A percentile compares a stretch with the other conserved stretches of the same genome.
Evolutionary conservation across 129 eudicot genomes (phyloP).

Genomic region (Daucus carota): DNA sequence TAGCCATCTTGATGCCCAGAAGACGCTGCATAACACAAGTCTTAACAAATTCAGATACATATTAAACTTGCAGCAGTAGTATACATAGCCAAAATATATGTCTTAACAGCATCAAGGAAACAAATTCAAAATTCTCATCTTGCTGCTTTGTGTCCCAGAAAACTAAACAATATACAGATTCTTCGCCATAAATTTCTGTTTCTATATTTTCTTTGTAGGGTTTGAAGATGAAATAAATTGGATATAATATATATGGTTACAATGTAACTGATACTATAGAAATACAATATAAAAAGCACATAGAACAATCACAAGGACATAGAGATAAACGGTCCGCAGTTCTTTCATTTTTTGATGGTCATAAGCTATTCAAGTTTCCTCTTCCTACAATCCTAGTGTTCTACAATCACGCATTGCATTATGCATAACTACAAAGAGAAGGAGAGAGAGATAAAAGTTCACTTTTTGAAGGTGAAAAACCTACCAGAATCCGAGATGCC

Average conservation of each 20-base stretch:
- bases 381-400: background rate
- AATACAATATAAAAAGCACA: background rate
- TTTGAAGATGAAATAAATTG: background rate
- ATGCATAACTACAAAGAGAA: background rate
- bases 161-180: background rate
- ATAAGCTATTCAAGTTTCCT: background rate
- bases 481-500: constrained; percentile 81
- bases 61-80: background rate
- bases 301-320: too few relatives aligned
- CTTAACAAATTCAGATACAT: background rate
- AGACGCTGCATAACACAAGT: constrained; percentile 47
- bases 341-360: background rate
- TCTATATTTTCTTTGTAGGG: background rate
- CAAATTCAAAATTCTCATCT: background rate
- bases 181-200: background rate
- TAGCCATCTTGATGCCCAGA: constrained; percentile 71
- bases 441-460: background rate
- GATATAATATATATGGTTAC: background rate
- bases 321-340: background rate
- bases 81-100: background rate
- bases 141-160: background rate
- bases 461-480: constrained; percentile 8
- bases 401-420: background rate
- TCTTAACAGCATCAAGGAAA: background rate
- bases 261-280: too few relatives aligned